Conservation (phyloP, 306 rosid genomes). For the Vicia sativa region DNA sequence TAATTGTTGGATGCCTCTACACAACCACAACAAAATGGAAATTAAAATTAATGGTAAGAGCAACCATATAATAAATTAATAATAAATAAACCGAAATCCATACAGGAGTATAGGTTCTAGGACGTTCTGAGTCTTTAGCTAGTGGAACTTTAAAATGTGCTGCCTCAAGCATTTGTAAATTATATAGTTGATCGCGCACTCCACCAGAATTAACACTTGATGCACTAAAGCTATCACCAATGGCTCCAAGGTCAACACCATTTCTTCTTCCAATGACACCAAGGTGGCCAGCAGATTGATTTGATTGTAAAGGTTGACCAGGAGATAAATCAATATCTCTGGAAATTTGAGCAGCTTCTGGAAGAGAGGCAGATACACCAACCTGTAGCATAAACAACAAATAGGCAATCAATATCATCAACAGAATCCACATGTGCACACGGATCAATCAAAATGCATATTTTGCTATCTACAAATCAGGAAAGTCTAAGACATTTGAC, state of each 20-base stretch:
- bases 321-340: slow-evolving; percentile 86
- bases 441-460: slow-evolving; percentile 22
- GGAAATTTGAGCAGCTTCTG: slow-evolving; percentile 67
- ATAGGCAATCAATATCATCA: slow-evolving; percentile 29
- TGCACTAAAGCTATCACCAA: slow-evolving; percentile 77
- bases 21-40: slow-evolving; percentile 35
- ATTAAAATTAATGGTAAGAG: neutral
- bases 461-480: slow-evolving; percentile 27
- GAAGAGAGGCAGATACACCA: slow-evolving; percentile 68
- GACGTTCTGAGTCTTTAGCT: slow-evolving; percentile 91
- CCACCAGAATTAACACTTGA: slow-evolving; percentile 64
- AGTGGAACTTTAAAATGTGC: slow-evolving; percentile 81
- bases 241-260: slow-evolving; percentile 85
- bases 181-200: slow-evolving; percentile 67
- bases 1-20: slow-evolving; percentile 78
- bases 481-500: slow-evolving; percentile 11
- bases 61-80: slow-evolving; percentile 22
- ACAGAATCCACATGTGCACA: slow-evolving; percentile 6
- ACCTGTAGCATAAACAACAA: slow-evolving; percentile 53
- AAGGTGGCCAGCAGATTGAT: slow-evolving; percentile 73
- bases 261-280: slow-evolving; percentile 98
- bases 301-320: slow-evolving; percentile 86
- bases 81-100: slow-evolving; percentile 40
- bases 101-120: slow-evolving; percentile 82
- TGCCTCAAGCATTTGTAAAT: slow-evolving; percentile 92